Base-by-base conservation (phyloP, 768 basidiomycete species). In the Leccinum boreale region DNA sequence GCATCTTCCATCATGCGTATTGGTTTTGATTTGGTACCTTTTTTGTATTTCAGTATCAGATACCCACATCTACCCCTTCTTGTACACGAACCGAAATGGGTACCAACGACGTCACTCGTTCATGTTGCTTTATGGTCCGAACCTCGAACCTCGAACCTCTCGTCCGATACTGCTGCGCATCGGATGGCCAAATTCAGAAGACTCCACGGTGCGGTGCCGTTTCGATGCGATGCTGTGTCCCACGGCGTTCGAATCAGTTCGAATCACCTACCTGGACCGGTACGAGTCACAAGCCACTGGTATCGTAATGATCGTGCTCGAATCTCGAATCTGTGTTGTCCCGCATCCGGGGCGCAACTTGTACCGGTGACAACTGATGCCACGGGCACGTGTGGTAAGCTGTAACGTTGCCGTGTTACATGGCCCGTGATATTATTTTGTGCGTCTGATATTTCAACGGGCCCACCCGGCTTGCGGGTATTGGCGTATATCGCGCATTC, bases 51-150 rank as follows among this genome's bases (percentile, higher is more conserved):
- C 45, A 4, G 21, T 46, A 26, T 48, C 47, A 48, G 24, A 48
- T 28, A 46, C 55, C 23, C 39, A 47, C 26, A 49, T 46, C 31
- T 55, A 19, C 17, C 39, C 28, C 23, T 47, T 39, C 50, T 17
- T 55, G 62, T 59, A 59, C 57, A 26, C 29, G n/a, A 24, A 52
- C 47, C 47, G 23, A 48, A 28, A 48, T 50, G 23, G 49, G 29
- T 50, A 29, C 19, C 49, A 29, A 50, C 29, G 49, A 31, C 49
- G n/a, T 26, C 45, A 24, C 14, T 24, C 23, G 2, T 46, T 15
- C 45, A 23, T 44, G 42, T 44, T 44, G 19, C 42, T 11, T 19
- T 19, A 44, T 44, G 19, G 42, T 44, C 42, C 19, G 19, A 44
- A 6, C 2, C 19, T 44, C 19, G 19, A 44, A 6, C 2, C 19